Evolutionary conservation across 495 filamentous ascomycete genomes (phyloP).

Genomic region (Aspergillus sparsus): DNA sequence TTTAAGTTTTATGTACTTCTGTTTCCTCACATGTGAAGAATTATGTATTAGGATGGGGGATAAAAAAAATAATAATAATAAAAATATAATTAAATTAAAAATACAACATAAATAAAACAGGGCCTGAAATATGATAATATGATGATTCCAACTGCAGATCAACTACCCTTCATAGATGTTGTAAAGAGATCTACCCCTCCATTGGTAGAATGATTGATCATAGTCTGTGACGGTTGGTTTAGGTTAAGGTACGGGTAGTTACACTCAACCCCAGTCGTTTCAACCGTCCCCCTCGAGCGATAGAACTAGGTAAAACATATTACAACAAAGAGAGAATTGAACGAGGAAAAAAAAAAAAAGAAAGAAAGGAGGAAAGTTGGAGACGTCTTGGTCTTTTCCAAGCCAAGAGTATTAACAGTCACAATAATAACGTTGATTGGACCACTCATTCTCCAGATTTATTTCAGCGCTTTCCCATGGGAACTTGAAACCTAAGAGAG

Average conservation of each 20-base stretch:
- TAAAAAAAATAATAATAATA: neutral
- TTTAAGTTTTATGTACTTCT: neutral
- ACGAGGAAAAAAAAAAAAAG: neutral
- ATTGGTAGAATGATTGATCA: conserved; percentile 24
- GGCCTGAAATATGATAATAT: neutral
- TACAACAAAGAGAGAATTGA: conserved; percentile 1
- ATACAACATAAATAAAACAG: neutral
- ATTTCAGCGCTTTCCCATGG: too few relatives aligned
- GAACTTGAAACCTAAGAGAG: too few relatives aligned
- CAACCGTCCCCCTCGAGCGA: neutral
- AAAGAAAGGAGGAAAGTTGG: neutral
- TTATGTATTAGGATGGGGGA: neutral
- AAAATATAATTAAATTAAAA: neutral
- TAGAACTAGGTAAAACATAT: neutral
- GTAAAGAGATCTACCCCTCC: conserved; percentile 18
- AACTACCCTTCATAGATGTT: conserved; percentile 23
- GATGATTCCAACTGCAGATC: conserved; percentile 19
- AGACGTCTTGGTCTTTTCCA: too few relatives aligned
- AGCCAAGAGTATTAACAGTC: neutral
- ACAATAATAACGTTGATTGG: neutral
- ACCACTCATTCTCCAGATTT: too few relatives aligned
- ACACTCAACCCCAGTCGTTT: conserved; percentile 2
- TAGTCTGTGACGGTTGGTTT: conserved; percentile 18
- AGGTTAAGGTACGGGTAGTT: conserved; percentile 23
- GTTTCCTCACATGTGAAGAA: neutral